These are phyloP conservation scores for Blastomyces percursus DNA, from an alignment of 2,329 filamentous ascomycete species.

Conservation along the genomic window DNA sequence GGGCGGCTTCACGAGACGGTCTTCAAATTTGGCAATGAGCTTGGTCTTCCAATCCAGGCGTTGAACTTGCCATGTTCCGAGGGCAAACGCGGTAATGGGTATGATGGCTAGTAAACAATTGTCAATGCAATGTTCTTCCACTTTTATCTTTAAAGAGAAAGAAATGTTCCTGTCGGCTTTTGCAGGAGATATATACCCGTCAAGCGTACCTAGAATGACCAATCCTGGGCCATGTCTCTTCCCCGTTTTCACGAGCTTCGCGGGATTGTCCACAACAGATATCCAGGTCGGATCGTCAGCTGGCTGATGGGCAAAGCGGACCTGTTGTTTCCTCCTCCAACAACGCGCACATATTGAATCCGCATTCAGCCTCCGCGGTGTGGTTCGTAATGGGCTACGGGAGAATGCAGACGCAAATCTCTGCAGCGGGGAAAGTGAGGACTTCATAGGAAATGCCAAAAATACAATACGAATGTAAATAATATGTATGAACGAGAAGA, in stretches of 20 bases:
- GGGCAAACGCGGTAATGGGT: slow-evolving; percentile 75
- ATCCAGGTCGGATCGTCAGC: slow-evolving; percentile 69
- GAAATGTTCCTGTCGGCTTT: background rate
- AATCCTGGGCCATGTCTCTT: slow-evolving; percentile 69
- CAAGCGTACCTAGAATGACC: slow-evolving; percentile 55
- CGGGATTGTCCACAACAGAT: slow-evolving; percentile 78
- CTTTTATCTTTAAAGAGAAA: too few relatives aligned
- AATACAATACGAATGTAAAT: background rate
- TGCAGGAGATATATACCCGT: background rate
- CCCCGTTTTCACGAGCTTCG: slow-evolving; percentile 64
- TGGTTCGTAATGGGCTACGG: background rate
- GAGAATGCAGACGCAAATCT: slow-evolving; percentile 5
- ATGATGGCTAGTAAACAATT: slow-evolving; percentile 52
- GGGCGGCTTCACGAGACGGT: slow-evolving; percentile 75
- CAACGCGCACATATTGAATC: slow-evolving; percentile 29
- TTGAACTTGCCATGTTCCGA: slow-evolving; percentile 93
- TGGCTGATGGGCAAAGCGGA: slow-evolving; percentile 39
- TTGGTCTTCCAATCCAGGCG: slow-evolving; percentile 90
- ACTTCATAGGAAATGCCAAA: background rate
- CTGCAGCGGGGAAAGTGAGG: slow-evolving; percentile 4
- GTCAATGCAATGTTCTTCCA: too few relatives aligned
- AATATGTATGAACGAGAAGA: background rate
- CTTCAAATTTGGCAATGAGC: slow-evolving; percentile 80
- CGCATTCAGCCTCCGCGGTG: slow-evolving; percentile 6
- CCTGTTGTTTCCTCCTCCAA: slow-evolving; percentile 24